Evolutionary conservation across 1,284 basidiomycete species (phyloP), one percentile per base, ranked within the genome.

Genomic region (Cystobasidium slooffiae): DNA sequence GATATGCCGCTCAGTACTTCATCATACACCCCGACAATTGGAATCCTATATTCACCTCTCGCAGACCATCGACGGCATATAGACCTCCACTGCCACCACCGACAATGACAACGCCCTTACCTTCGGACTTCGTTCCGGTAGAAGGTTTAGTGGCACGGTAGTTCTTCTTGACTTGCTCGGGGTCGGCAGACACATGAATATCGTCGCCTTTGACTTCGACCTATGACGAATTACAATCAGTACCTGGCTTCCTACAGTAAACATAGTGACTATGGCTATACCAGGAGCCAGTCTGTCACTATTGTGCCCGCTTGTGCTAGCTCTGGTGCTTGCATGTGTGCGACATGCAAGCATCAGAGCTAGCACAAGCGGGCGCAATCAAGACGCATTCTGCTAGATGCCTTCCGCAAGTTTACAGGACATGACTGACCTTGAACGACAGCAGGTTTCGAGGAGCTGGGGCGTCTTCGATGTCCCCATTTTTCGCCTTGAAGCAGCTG

Each of bases 361-460:
- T 31, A 31, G 31, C 5, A 31, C 31, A 31, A 31, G 31, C 31
- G 31, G 31, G 31, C 31, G 5, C 31, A 31, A 31, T 31, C 2
- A 31, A 31, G 31, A 31, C 31, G 31, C 31, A 31, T 31, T 5
- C 31, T 31, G 31, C 31, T 1, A 31, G 31, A 31, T 5, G 31
- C 31, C 47, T 14, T 14, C 12, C 47, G n/a, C n/a, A 49, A 14
- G 47, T 49, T 14, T 14, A 49, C 14, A 49, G n/a, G 14, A n/a
- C 12, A 8, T 9, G 7, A 61, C 59, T 12, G 31, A 44, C 59
- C 76, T 89, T 87, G 87, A 94, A 96, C 1, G 88, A 89, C 82
- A 93, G 91, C 58, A 97, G 83, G n/a, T 90, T 88, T 80, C 89
- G 86, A 22, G 94, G 90, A 10, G 92, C 94, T 8, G 94, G 94